Evolutionary conservation across 352 stramenopile species (phyloP), one percentile per base, ranked within the genome.

Genomic region (Aphanomyces astaci): DNA sequence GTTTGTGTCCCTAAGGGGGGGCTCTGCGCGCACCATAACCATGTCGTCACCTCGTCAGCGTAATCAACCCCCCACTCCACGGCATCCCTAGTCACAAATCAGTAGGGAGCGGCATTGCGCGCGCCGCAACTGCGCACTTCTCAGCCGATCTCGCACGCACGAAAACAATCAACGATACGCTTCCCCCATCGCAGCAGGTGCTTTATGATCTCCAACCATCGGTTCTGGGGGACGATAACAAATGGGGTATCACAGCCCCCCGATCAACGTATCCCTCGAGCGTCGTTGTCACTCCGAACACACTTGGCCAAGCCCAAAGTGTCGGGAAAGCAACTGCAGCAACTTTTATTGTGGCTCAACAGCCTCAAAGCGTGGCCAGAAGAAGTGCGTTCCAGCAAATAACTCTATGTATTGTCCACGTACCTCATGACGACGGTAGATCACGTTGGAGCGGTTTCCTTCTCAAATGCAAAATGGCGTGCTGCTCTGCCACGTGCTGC

Each of bases 401-500:
- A 13, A 43, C n/a, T 0, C 17, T n/a, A 28, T 36, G 19, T 49
- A 22, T 64, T 2, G n/a, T 45, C 5, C 40, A 43, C 15, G 36
- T 43, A 7, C 15, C 15, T 15, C 15, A 15, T 43, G 36, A 15
- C 36, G 7, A 7, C 4, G 56, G 24, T 56, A 66, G 60, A 51
- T 66, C 0, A 56, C 17, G 11, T 5, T 56, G 28, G 40, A 31
- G 9, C 9, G 11, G 33, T 56, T 53, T 25, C 59, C 56, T 30
- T 17, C 7, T 7, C 28, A 66, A 53, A 43, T 66, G 43, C 60
- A 31, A 51, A 66, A 59, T 30, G 60, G 60, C 30, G 60, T 66
- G 31, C 30, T 66, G 7, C 48, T 66, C 19, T 30, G 39, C 43
- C n/a, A 66, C 24, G 13, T 66, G 25, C 3, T 66, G 13, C 60